Evolutionary conservation across 352 stramenopile genomes (phyloP).

Genomic region (Phytophthora capsici): DNA sequence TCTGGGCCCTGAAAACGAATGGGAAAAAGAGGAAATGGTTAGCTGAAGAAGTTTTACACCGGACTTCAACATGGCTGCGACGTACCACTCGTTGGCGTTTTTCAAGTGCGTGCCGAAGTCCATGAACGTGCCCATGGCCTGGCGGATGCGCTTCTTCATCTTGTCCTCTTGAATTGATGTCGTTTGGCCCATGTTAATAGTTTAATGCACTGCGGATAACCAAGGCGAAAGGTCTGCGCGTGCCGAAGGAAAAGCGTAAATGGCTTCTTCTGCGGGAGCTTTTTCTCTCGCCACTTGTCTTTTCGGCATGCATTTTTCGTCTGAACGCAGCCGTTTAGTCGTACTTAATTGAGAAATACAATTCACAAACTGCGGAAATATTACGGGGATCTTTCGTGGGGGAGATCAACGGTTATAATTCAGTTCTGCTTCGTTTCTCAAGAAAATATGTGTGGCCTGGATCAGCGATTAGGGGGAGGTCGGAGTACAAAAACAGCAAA

Average conservation of each 20-base stretch:
- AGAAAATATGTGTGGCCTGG: slow-evolving; percentile 17
- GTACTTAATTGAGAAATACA: slow-evolving; percentile 4
- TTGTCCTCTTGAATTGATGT: slow-evolving; percentile 72
- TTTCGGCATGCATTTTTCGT: slow-evolving; percentile 10
- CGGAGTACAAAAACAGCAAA: too few species aligned
- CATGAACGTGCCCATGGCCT: slow-evolving; percentile 74
- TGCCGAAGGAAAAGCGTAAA: slow-evolving; percentile 33
- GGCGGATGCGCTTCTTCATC: slow-evolving; percentile 74
- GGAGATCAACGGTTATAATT: slow-evolving; percentile 1
- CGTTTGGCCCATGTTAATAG: slow-evolving; percentile 65
- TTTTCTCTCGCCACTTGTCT: slow-evolving; percentile 8
- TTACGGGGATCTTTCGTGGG: slow-evolving; percentile 12
- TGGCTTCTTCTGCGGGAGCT: slow-evolving; percentile 21
- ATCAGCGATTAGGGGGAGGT: slow-evolving; percentile 18
- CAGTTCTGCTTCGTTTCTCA: slow-evolving; percentile 26
- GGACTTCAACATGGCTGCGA: slow-evolving; percentile 21
- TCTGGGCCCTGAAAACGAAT: slow-evolving; percentile 50
- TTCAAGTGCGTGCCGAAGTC: slow-evolving; percentile 77
- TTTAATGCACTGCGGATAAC: slow-evolving; percentile 1
- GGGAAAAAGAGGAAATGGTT: slow-evolving; percentile 8
- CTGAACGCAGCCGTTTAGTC: too few species aligned
- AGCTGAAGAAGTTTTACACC: neutral
- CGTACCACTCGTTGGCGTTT: slow-evolving; percentile 82
- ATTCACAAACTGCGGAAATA: slow-evolving; percentile 15
- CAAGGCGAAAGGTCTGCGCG: neutral